Percentiles rank a stretch among this genome's conserved stretches.
phyloP scores from a whole-genome alignment of 2,329 filamentous ascomycete species.

The Aureobasidium mangrovei region DNA sequence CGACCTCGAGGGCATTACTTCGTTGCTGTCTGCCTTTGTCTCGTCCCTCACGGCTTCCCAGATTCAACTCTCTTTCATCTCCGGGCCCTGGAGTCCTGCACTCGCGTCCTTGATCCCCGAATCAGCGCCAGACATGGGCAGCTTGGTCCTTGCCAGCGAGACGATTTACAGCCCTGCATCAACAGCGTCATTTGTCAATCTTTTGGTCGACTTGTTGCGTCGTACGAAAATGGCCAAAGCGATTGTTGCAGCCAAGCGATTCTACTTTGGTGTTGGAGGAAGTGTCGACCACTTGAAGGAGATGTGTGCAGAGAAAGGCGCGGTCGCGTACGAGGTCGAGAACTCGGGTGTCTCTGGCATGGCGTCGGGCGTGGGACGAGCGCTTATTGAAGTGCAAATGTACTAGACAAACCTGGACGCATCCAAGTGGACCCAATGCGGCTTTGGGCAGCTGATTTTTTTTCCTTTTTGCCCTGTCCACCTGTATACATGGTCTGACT shows the following conservation, averaged over 20 bases:
- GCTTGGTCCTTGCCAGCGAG: slow-evolving; percentile 62
- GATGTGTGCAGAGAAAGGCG: slow-evolving; percentile 33
- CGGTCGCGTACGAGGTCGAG: slow-evolving; percentile 41
- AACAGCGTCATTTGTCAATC: slow-evolving; percentile 58
- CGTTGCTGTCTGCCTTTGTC: slow-evolving; percentile 51
- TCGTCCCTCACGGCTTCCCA: slow-evolving; percentile 40
- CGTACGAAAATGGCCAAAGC: slow-evolving; percentile 49
- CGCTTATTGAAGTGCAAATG: slow-evolving; percentile 39
- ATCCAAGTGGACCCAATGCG: no score
- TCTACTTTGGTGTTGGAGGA: slow-evolving; percentile 79
- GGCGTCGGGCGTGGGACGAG: slow-evolving; percentile 37
- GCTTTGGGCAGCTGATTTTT: no score
- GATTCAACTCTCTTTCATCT: slow-evolving; percentile 58
- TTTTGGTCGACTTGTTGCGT: slow-evolving; percentile 51
- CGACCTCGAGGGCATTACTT: slow-evolving; percentile 56
- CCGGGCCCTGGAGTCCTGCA: slow-evolving; percentile 60
- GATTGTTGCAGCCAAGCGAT: slow-evolving; percentile 64
- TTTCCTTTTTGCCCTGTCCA: no score
- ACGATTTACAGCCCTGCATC: slow-evolving; percentile 76
- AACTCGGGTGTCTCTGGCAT: slow-evolving; percentile 37
- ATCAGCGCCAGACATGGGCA: slow-evolving; percentile 31
- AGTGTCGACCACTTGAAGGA: slow-evolving; percentile 65
- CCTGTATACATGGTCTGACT: no score
- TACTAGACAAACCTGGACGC: slow-evolving; percentile 10
- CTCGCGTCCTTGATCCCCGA: slow-evolving; percentile 51